Percentiles rank a stretch among this genome's conserved stretches.
phyloP scores from a whole-genome alignment of 345 rosid genomes.

The Odontarrhena argentea region DNA sequence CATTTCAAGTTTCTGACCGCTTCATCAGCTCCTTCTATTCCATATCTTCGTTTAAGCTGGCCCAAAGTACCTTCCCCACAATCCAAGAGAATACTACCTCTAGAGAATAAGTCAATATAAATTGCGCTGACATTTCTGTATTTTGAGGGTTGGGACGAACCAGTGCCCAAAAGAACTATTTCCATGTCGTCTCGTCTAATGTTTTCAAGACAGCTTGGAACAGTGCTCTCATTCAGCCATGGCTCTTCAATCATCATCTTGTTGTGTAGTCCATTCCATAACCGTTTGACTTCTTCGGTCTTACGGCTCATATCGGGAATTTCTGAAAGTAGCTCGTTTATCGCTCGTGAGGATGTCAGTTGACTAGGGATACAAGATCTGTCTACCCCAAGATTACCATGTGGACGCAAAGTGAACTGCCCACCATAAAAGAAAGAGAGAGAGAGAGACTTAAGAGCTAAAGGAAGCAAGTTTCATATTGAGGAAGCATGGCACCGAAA shows the following conservation, averaged over 20 bases:
- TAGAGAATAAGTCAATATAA: constrained; percentile 74
- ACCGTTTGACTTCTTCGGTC: constrained; percentile 52
- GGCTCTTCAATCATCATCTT: constrained; percentile 69
- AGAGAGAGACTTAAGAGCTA: constrained; percentile 24
- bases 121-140: constrained; percentile 87
- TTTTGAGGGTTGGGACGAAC: constrained; percentile 97
- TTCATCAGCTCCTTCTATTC: constrained; percentile 78
- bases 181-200: constrained; percentile 86
- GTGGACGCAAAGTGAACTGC: constrained; percentile 96
- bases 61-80: constrained; percentile 98
- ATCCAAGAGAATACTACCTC: constrained; percentile 82
- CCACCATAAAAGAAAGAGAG: constrained; percentile 29
- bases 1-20: constrained; percentile 71
- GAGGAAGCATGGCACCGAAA: background rate
- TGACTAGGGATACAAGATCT: constrained; percentile 69
- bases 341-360: constrained; percentile 51
- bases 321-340: constrained; percentile 64
- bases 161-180: constrained; percentile 92
- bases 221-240: constrained; percentile 63
- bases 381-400: constrained; percentile 84
- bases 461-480: constrained; percentile 15
- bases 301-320: constrained; percentile 76
- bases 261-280: constrained; percentile 55
- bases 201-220: constrained; percentile 80
- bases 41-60: constrained; percentile 92